Conservation (phyloP, 1,139 yeast species). For the Suhomyces panamericanus region DNA sequence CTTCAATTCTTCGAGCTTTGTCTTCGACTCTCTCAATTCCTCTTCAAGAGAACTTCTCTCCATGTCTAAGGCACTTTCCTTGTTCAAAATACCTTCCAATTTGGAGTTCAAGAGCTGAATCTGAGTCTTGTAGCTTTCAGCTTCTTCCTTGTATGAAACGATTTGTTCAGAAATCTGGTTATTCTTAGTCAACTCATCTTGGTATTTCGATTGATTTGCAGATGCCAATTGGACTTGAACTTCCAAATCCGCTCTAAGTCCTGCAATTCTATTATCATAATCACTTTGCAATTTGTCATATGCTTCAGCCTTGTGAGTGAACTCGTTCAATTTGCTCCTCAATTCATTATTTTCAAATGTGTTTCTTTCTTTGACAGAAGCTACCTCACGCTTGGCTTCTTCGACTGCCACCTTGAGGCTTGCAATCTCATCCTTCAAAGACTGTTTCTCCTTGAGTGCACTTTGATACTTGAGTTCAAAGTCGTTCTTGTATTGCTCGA, state of each 20-base stretch:
- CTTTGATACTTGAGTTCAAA: constrained; percentile 23
- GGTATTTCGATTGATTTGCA: constrained; percentile 55
- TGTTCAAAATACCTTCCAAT: constrained; percentile 26
- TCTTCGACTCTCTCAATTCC: constrained; percentile 48
- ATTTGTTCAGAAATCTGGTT: constrained; percentile 53
- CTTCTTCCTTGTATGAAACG: constrained; percentile 44
- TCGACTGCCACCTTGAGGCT: constrained; percentile 19
- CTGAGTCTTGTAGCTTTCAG: constrained; percentile 36
- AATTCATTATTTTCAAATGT: constrained; percentile 24
- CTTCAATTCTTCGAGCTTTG: constrained; percentile 55
- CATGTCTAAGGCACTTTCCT: constrained; percentile 25
- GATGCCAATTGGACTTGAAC: constrained; percentile 51
- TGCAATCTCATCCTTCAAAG: constrained; percentile 22
- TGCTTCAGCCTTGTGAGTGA: constrained; percentile 31
- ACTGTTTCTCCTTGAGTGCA: constrained; percentile 26
- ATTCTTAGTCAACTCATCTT: constrained; percentile 57
- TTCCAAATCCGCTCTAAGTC: constrained; percentile 46
- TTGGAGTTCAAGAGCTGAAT: constrained; percentile 34
- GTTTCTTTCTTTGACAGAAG: constrained; percentile 17
- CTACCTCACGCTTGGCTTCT: constrained; percentile 19
- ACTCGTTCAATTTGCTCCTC: constrained; percentile 25
- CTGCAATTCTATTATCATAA: constrained; percentile 33
- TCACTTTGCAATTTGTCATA: constrained; percentile 38
- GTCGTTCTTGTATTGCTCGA: constrained; percentile 35
- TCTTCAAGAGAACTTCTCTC: constrained; percentile 49